phyloP scores from a whole-genome alignment of 2,329 filamentous ascomycete genomes.

The Elsinoe perseae region DNA sequence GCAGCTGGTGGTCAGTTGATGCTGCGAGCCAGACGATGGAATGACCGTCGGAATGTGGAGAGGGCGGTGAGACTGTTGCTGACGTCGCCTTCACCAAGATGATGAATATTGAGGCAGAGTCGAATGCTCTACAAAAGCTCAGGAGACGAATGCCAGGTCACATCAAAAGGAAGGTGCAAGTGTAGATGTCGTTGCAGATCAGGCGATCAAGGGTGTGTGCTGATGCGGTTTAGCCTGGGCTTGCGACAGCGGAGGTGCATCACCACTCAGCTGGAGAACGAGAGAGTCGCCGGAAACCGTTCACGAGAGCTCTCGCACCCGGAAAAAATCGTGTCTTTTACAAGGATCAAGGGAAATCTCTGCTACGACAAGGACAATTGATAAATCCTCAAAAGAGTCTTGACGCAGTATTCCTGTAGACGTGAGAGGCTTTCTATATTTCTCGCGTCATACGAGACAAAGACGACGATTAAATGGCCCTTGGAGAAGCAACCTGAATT shows the following conservation, averaged over 20 bases:
- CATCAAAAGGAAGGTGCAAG: constrained; percentile 10
- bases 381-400: not conserved
- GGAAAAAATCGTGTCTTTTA: not conserved
- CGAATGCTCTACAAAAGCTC: not conserved
- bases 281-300: constrained; percentile 7
- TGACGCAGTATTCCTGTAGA: not conserved
- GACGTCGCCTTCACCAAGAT: not conserved
- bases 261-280: not conserved
- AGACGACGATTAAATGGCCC: not conserved
- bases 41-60: constrained; percentile 11
- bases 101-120: not conserved
- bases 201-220: constrained; percentile 10
- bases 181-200: constrained; percentile 13
- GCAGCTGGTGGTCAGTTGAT: not conserved
- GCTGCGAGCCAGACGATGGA: not conserved
- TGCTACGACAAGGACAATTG: not conserved
- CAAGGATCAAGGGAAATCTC: not conserved
- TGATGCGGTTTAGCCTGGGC: constrained; percentile 11
- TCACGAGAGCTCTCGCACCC: not conserved
- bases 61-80: constrained; percentile 12
- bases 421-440: not conserved
- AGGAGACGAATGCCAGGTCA: not conserved
- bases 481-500: not conserved
- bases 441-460: not conserved
- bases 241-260: not conserved